Percentiles rank a stretch among this genome's conserved stretches.
These are phyloP conservation scores for Vachellia collinsii DNA, from an alignment of 306 rosid genomes.

Conservation along the genomic window DNA sequence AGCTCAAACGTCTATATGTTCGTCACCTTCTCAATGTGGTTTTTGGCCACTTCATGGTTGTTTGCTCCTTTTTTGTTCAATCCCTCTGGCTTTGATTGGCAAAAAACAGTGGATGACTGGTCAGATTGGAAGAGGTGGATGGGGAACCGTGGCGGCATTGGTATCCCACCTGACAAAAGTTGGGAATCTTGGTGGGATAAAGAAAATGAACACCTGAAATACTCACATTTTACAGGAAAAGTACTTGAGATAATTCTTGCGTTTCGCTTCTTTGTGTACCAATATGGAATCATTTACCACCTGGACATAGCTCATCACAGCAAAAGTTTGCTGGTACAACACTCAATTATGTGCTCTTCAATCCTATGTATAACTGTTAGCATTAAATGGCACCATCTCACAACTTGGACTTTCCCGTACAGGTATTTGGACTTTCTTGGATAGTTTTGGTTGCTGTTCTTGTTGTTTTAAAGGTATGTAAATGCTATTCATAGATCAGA, in stretches of 20 bases:
- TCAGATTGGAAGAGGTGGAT: constrained; percentile 98
- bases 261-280: constrained; percentile 84
- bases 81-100: constrained; percentile 98
- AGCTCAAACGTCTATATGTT: constrained; percentile 69
- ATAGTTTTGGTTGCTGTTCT: constrained; percentile 66
- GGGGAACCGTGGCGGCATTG: constrained; percentile 98
- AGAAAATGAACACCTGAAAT: constrained; percentile 89
- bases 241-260: constrained; percentile 79
- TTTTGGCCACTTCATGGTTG: constrained; percentile 90
- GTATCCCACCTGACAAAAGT: constrained; percentile 77
- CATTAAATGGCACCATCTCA: constrained; percentile 34
- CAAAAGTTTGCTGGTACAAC: constrained; percentile 70
- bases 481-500: constrained; percentile 7
- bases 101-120: constrained; percentile 98
- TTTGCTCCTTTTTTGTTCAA: constrained; percentile 96
- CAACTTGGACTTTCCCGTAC: constrained; percentile 32
- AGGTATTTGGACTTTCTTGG: constrained; percentile 95
- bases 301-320: constrained; percentile 74
- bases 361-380: constrained; percentile 27
- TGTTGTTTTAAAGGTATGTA: constrained; percentile 80
- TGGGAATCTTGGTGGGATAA: constrained; percentile 99
- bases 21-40: constrained; percentile 92
- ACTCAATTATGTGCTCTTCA: constrained; percentile 29
- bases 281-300: constrained; percentile 93
- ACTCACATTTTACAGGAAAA: constrained; percentile 75